Evolutionary conservation across 306 rosid species (phyloP).

Genomic region (Vigna unguiculata): DNA sequence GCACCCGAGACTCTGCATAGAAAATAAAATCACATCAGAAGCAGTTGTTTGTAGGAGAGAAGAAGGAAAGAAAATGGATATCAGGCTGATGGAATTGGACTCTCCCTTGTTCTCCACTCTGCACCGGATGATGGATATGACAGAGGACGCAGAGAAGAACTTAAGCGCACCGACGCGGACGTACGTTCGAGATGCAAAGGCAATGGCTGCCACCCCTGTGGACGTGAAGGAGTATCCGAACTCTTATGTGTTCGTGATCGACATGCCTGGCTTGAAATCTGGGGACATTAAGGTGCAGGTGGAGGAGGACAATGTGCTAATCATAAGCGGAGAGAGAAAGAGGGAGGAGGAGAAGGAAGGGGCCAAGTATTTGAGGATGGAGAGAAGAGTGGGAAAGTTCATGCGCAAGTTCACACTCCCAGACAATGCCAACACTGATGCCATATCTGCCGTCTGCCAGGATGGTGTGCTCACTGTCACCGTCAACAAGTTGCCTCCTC

Average conservation of each 20-base stretch:
- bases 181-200: conserved; percentile 84
- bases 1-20: background rate
- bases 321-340: conserved; percentile 86
- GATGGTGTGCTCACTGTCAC: conserved; percentile 90
- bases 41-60: background rate
- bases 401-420: conserved; percentile 90
- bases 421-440: conserved; percentile 71
- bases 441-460: conserved; percentile 74
- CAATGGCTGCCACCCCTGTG: conserved; percentile 89
- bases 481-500: conserved; percentile 84
- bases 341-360: conserved; percentile 90
- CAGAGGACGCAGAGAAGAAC: conserved; percentile 63
- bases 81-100: conserved; percentile 71
- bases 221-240: conserved; percentile 79
- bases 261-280: conserved; percentile 92
- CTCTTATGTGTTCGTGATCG: conserved; percentile 74
- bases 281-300: conserved; percentile 91
- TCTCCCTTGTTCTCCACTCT: conserved; percentile 67
- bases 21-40: background rate
- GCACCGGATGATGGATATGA: conserved; percentile 62
- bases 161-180: conserved; percentile 63
- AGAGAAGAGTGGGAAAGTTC: conserved; percentile 83
- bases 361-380: conserved; percentile 80
- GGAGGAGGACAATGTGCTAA: conserved; percentile 83
- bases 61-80: conserved; percentile 61